A percentile compares a stretch with the other conserved stretches of the same genome.
Conservation (phyloP, 257 asterid species). For the Leonotis leonurus region DNA sequence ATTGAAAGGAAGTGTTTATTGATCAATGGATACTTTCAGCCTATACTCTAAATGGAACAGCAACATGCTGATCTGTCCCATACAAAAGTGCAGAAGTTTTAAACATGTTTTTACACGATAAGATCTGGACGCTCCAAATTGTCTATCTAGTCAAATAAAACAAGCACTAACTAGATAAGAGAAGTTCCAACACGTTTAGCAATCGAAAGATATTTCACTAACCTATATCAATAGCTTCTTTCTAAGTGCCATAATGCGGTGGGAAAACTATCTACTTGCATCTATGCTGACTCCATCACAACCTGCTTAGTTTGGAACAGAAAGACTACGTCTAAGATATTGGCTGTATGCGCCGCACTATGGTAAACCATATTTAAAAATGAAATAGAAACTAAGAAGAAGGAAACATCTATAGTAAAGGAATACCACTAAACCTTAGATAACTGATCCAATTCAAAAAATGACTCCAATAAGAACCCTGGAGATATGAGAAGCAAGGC, state of each 20-base stretch:
- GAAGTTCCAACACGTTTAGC: not conserved
- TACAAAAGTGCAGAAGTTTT: not conserved
- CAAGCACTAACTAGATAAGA: not conserved
- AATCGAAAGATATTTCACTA: not conserved
- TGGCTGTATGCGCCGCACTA: not conserved
- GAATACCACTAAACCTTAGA: constrained; percentile 2
- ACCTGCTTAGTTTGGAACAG: not conserved
- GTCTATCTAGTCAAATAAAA: not conserved
- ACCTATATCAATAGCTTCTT: not conserved
- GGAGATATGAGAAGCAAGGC: not conserved
- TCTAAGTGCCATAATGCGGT: not conserved
- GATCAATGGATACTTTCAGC: not conserved
- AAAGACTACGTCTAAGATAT: not conserved
- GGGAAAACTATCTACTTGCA: constrained; percentile 4
- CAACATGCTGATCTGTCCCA: not conserved
- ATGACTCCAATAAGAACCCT: not conserved
- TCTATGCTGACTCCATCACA: not conserved
- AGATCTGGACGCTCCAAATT: not conserved
- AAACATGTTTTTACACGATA: too few relatives aligned
- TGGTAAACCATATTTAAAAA: not conserved
- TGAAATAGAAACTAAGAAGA: not conserved
- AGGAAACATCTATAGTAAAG: not conserved
- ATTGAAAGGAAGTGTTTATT: not conserved
- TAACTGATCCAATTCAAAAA: not conserved
- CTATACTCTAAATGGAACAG: too few relatives aligned